These are phyloP conservation scores for Barnettozyma wickerhamii DNA, from an alignment of 805 yeast genomes.

Conservation along the genomic window DNA sequence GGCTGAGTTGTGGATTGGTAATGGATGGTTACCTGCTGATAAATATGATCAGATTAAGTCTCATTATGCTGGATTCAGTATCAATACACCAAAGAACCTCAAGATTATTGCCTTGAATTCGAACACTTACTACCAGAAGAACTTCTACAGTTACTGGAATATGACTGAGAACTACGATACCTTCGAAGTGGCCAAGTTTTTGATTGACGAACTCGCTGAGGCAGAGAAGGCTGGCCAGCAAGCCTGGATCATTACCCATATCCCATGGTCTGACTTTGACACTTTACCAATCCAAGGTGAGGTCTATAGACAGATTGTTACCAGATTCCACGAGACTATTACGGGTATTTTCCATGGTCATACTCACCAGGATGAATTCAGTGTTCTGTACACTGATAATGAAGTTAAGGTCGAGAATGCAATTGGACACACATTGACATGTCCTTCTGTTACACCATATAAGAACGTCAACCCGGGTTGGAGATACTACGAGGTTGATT, in stretches of 20 bases:
- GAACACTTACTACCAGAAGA: slow-evolving; percentile 62
- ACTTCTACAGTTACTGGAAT: slow-evolving; percentile 51
- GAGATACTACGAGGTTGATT: slow-evolving; percentile 68
- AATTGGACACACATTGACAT: slow-evolving; percentile 57
- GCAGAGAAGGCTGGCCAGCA: slow-evolving; percentile 54
- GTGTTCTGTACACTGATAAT: slow-evolving; percentile 47
- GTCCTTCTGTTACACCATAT: slow-evolving; percentile 63
- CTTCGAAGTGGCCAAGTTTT: slow-evolving; percentile 59
- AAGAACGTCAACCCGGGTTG: slow-evolving; percentile 61
- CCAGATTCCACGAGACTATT: slow-evolving; percentile 64
- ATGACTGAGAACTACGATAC: slow-evolving; percentile 48
- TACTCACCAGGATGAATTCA: slow-evolving; percentile 66
- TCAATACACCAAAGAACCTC: slow-evolving; percentile 50
- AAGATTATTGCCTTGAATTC: slow-evolving; percentile 62
- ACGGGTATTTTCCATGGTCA: slow-evolving; percentile 71
- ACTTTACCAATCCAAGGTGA: slow-evolving; percentile 57
- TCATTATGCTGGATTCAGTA: slow-evolving; percentile 61
- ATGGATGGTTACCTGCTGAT: slow-evolving; percentile 34
- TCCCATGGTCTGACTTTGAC: slow-evolving; percentile 55
- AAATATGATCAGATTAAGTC: slow-evolving; percentile 21
- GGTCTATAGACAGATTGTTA: slow-evolving; percentile 51
- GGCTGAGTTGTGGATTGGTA: slow-evolving; percentile 45
- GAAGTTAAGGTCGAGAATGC: slow-evolving; percentile 40
- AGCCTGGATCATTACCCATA: slow-evolving; percentile 73
- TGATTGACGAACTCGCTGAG: slow-evolving; percentile 57